Evolutionary conservation across 2,329 filamentous ascomycete genomes (phyloP).

Genomic region (Aspergillus viridinutans): DNA sequence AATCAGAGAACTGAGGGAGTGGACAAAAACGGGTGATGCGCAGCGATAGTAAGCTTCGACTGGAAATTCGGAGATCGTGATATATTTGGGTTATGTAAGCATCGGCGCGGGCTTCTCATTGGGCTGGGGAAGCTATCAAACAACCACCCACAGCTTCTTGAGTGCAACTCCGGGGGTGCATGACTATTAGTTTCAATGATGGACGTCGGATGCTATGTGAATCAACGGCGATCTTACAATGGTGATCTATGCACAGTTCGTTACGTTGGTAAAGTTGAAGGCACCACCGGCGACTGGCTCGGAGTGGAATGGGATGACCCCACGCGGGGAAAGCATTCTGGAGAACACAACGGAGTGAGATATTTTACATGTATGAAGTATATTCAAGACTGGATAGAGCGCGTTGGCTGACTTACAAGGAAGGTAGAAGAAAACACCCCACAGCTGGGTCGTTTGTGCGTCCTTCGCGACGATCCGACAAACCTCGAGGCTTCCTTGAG

Average conservation of each 20-base stretch:
- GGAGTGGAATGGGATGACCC: slow-evolving; percentile 96
- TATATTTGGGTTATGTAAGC: slow-evolving; percentile 23
- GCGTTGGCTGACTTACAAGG: slow-evolving; percentile 20
- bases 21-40: slow-evolving; percentile 10
- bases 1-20: slow-evolving; percentile 6
- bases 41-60: not conserved
- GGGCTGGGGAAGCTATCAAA: slow-evolving; percentile 6
- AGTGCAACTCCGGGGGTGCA: not conserved
- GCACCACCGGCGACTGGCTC: slow-evolving; percentile 76
- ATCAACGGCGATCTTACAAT: slow-evolving; percentile 76
- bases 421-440: slow-evolving; percentile 58
- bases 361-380: slow-evolving; percentile 71
- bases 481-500: slow-evolving; percentile 67
- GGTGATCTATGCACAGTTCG: slow-evolving; percentile 76
- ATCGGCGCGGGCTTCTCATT: slow-evolving; percentile 6
- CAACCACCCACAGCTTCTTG: slow-evolving; percentile 1
- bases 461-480: slow-evolving; percentile 66
- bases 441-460: slow-evolving; percentile 85
- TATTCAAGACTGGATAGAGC: not conserved
- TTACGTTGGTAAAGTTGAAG: slow-evolving; percentile 72
- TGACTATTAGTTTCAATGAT: not conserved
- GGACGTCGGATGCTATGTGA: slow-evolving; percentile 44
- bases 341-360: slow-evolving; percentile 69
- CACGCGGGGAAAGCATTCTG: slow-evolving; percentile 82
- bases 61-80: slow-evolving; percentile 5